Evolutionary conservation across 768 basidiomycete genomes (phyloP).

Genomic region (Serendipita sp.): DNA sequence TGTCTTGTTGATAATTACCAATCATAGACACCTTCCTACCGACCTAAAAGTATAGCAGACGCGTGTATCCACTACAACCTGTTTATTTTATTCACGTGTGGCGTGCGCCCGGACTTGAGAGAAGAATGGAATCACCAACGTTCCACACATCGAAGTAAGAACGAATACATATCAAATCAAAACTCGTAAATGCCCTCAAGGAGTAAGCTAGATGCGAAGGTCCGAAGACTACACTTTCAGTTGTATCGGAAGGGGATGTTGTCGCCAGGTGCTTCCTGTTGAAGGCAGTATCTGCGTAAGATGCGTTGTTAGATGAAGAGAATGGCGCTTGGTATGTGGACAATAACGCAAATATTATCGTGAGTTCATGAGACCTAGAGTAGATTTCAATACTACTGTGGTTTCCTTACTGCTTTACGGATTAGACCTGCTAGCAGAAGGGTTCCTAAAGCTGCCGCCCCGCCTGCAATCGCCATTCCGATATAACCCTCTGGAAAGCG

Average conservation of each 20-base stretch:
- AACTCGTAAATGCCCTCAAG: too few species aligned
- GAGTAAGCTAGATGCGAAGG: too few species aligned
- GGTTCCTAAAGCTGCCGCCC: conserved; percentile 72
- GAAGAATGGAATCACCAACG: too few species aligned
- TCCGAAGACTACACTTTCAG: background rate
- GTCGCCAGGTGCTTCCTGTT: background rate
- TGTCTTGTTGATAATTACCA: background rate
- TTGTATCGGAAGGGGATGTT: background rate
- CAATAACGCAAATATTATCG: too few species aligned
- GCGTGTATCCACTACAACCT: background rate
- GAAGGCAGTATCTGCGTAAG: background rate
- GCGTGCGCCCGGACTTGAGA: too few species aligned
- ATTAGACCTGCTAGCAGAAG: conserved; percentile 58
- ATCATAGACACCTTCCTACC: conserved; percentile 14
- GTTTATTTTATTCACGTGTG: background rate
- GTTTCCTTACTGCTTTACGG: conserved; percentile 58
- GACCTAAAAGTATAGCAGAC: conserved; percentile 10
- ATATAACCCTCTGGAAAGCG: conserved; percentile 76
- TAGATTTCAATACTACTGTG: background rate
- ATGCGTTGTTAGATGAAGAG: too few species aligned
- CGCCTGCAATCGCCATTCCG: conserved; percentile 90
- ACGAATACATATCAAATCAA: too few species aligned
- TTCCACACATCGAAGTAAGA: too few species aligned
- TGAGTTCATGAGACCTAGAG: conserved; percentile 1
- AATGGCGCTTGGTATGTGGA: too few species aligned